Evolutionary conservation across 2,329 filamentous ascomycete genomes (phyloP), one percentile per base, ranked within the genome.

Genomic region (Pseudophaeomoniella oleicola): DNA sequence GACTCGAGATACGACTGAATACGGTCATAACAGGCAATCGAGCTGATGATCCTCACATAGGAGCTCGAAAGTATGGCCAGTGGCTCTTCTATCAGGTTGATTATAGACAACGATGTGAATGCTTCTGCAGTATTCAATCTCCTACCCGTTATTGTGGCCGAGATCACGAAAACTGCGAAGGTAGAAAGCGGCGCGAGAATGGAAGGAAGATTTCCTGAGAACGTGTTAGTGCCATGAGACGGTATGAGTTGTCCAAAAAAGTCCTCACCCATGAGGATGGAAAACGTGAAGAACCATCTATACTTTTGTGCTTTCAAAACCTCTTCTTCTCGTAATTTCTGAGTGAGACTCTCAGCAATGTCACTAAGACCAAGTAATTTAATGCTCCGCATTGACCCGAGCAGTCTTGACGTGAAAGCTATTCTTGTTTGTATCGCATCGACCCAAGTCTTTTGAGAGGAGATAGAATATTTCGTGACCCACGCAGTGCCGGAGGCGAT

Each of bases 41-140:
- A 43, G 18, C 41, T 29, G 34, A 36, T 16, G 32, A 27, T n/a
- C 16, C 9, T n/a, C 13, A 17, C 12, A 10, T 17, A 12, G n/a
- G 32, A 17, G 9, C n/a, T 17, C n/a, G 19, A n/a, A 6, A 34
- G 32, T 18, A 34, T 17, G 13, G 14, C 32, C 9, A 34, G 16
- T 4, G 64, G 64, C 30, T 67, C 62, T 1, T 62, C 54, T 3
- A 67, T 45, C 5, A 68, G 52, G 0, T 59, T 56, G 37, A 67
- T 64, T 0, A 68, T 56, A 0, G 64, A 64, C 3, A 68, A 44
- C 2, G 64, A 63, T 1, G 64, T 66, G 42, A 63, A 67, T 1
- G 62, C 58, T 4, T 50, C 57, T 2, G 60, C 54, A 3, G 60
- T 60, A 30, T 59, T 57, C 14, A 67, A 46, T 3, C 51, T 45